phyloP scores from a whole-genome alignment of 106 monocot species.

The Narthecium ossifragum region DNA sequence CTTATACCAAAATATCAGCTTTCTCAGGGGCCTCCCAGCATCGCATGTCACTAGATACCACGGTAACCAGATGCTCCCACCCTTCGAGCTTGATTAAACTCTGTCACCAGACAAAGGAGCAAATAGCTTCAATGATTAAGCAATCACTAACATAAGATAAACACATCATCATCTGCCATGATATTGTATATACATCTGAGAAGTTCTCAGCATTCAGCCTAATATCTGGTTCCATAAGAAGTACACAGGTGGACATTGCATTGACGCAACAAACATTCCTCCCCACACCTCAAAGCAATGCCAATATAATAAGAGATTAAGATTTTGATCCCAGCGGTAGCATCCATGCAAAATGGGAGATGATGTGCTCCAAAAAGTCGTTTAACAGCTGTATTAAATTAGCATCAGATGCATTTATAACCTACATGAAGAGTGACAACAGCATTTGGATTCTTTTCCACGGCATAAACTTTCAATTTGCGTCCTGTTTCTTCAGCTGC shows the following conservation, averaged over 20 bases:
- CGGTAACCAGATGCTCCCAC: constrained; percentile 70
- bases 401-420: constrained; percentile 2
- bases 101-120: no score
- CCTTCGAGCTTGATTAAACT: constrained; percentile 85
- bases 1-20: constrained; percentile 90
- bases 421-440: constrained; percentile 85
- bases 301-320: neutral
- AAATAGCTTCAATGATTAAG: no score
- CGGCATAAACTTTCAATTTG: constrained; percentile 87
- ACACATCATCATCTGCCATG: no score
- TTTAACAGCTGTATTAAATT: no score
- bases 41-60: constrained; percentile 93
- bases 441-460: constrained; percentile 99
- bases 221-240: no score
- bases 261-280: neutral
- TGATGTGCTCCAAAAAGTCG: no score
- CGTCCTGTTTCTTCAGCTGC: constrained; percentile 89
- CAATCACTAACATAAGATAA: no score
- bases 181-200: no score
- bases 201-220: no score
- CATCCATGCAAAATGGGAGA: no score
- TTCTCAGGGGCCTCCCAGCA: constrained; percentile 97
- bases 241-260: neutral
- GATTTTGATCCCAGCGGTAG: neutral
- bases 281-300: neutral